Evolutionary conservation across 2,329 filamentous ascomycete species (phyloP), one percentile per base, ranked within the genome.

Genomic region (Fusarium acutatum): DNA sequence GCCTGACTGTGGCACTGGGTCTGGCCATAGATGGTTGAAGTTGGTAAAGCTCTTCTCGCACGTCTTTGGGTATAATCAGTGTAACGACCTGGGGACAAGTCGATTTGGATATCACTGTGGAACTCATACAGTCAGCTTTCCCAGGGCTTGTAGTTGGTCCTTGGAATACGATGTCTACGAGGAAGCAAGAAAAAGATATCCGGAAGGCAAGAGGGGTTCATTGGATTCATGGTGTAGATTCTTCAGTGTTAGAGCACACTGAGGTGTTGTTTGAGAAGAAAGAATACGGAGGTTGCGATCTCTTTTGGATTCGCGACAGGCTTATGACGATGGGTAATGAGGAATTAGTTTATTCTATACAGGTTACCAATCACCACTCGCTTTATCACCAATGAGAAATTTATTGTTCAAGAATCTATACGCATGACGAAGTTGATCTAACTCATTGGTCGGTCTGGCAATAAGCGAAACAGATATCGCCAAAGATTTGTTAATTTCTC

Each of bases 21-120:
- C 46, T 10, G 40, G 57, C 26, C 17, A n/a, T 24, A 41, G 58
- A 34, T 63, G 67, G 64, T 12, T 64, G 17, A 67, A 49, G 17
- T 43, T 67, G 41, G 30, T 17, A 12, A 37, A 24, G 4, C n/a
- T 58, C 24, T 44, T 35, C 17, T 58, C 28, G 8, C 20, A 35
- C 18, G 9, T 2, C 13, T 17, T 17, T 32, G 22, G 6, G 10
- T 22, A 15, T 10, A 17, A 30, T 10, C 6, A 11, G 8, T 41
- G 52, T 8, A 10, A 4, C 0, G 15, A 41, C 7, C 2, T 56
- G 20, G 14, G n/a, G 22, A 10, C 12, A 18, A 11, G 11, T 2
- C 24, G 15, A 32, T 44, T 44, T 12, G 38, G 38, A 8, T 32
- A 44, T 44, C 5, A 1, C 7, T 43, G 22, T 18, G 22, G 6